Conservation (phyloP, 148 eudicot species). For the Nepenthes gracilis region DNA sequence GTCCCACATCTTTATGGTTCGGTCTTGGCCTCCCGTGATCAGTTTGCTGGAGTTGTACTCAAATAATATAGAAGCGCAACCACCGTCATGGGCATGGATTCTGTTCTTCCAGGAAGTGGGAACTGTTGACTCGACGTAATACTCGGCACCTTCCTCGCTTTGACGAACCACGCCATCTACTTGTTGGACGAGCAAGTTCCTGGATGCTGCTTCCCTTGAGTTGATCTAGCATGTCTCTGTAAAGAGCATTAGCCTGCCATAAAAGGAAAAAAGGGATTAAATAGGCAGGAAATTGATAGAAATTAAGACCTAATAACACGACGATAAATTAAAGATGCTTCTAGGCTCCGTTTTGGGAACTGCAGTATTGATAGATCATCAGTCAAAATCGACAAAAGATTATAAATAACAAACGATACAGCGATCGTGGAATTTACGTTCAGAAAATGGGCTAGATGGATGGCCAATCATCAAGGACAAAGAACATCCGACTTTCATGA, state of each 20-base stretch:
- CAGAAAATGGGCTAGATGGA: too few relatives aligned
- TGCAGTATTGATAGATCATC: too few relatives aligned
- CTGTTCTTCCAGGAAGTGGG: conserved; percentile 53
- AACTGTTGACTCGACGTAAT: conserved; percentile 51
- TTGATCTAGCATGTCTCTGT: conserved; percentile 63
- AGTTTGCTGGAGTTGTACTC: conserved; percentile 63
- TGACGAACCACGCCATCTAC: conserved; percentile 93
- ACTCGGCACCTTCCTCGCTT: conserved; percentile 86
- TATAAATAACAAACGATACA: too few relatives aligned
- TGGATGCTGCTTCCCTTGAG: conserved; percentile 52
- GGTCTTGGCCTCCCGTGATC: conserved; percentile 86
- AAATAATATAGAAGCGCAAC: conserved; percentile 77
- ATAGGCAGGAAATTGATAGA: background rate
- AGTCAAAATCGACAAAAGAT: too few relatives aligned
- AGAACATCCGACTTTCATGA: too few relatives aligned
- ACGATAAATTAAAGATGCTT: too few relatives aligned
- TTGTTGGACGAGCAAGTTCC: conserved; percentile 79
- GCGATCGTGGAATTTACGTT: too few relatives aligned
- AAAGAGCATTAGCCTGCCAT: conserved; percentile 65
- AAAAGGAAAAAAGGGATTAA: background rate
- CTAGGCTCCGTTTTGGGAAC: too few relatives aligned
- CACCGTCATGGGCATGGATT: conserved; percentile 82
- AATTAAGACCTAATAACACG: too few relatives aligned
- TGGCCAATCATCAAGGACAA: too few relatives aligned
- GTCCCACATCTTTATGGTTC: conserved; percentile 81